Base-by-base conservation (phyloP, 495 filamentous ascomycete genomes). In the Xylaria cubensis region DNA sequence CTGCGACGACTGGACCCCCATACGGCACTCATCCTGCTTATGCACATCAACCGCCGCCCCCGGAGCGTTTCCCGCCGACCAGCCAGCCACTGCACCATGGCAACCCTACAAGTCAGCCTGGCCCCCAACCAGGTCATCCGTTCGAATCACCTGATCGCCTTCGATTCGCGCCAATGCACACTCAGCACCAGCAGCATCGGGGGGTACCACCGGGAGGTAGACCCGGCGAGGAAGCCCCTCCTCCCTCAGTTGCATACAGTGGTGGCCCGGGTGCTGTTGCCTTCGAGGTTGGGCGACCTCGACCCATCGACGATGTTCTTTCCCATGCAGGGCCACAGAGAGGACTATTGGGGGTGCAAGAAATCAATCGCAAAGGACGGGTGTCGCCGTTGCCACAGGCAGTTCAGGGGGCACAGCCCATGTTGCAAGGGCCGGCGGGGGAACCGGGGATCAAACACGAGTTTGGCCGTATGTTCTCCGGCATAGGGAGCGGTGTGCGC, bases 401-500 rank as follows among this genome's bases (percentile, higher is more conserved):
- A 12, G 94, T 97, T 3, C 94, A 97, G 76, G 94, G 94, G 21
- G 94, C 93, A 7, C 94, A 97, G 82, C 92, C 90, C 41, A 92
- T 93, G 73, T 86, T 90, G 44, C 85, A 90, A 44, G 92, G 92
- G 17, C 92, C 93, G 2, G 89, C 89, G 29, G 92, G 90, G 7
- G 94, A 97, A 74, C 90, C 94, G 0, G 89, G 90, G 12, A 94
- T 97, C 76, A 97, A 97, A 85, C 94, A 90, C 78, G 94, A 97
- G 75, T 92, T 97, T 77, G 94, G 94, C 10, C 89, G 93, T 41
- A 95, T 97, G 83, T 97, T 97, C 81, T 92, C 92, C 4, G 94
- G 94, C 24, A 92, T 97, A 74, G 94, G 94, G 50, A 95, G 91
- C 80, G 94, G 94, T 53, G 90, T 95, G 7, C 90, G 92, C 39